A percentile compares a stretch with the other conserved stretches of the same genome.
Conservation (phyloP, 768 basidiomycete genomes). For the Rickenella mellea region DNA sequence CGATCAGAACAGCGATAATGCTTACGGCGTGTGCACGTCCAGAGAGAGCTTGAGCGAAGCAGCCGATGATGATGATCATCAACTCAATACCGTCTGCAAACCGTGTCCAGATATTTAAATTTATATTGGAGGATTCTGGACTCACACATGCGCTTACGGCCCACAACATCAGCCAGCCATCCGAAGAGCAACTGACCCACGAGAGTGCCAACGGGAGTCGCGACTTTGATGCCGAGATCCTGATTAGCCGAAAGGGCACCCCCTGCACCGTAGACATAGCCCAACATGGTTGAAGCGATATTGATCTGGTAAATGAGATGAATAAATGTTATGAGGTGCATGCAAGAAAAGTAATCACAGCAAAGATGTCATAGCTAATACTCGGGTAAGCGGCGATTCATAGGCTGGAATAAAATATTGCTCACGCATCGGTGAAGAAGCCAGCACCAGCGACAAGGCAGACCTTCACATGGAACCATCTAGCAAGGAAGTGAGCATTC, state of each 20-base stretch:
- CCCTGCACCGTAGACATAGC: conserved; percentile 60
- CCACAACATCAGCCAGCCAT: conserved; percentile 68
- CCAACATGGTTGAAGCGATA: conserved; percentile 76
- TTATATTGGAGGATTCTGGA: conserved; percentile 6
- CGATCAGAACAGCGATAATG: conserved; percentile 68
- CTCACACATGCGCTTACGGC: conserved; percentile 75
- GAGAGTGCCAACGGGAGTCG: conserved; percentile 67
- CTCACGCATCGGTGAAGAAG: conserved; percentile 83
- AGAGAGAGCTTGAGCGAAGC: conserved; percentile 72
- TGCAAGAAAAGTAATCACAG: conserved; percentile 15
- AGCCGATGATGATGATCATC: conserved; percentile 73
- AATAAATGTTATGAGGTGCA: not conserved
- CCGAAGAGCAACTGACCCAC: conserved; percentile 73
- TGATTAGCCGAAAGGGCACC: conserved; percentile 44
- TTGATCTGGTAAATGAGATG: conserved; percentile 37
- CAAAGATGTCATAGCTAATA: conserved; percentile 72
- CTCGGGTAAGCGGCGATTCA: not conserved
- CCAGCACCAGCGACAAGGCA: conserved; percentile 65
- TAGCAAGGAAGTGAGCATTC: conserved; percentile 16
- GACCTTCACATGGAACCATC: conserved; percentile 80
- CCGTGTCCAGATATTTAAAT: conserved; percentile 1
- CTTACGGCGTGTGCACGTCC: conserved; percentile 56
- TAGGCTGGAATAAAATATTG: conserved; percentile 1
- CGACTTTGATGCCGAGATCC: conserved; percentile 69
- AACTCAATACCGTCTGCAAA: conserved; percentile 57